Percentiles rank a stretch among this genome's conserved stretches.
These are phyloP conservation scores for Erysimum cheiri DNA, from an alignment of 441 rosid genomes.

Conservation along the genomic window DNA sequence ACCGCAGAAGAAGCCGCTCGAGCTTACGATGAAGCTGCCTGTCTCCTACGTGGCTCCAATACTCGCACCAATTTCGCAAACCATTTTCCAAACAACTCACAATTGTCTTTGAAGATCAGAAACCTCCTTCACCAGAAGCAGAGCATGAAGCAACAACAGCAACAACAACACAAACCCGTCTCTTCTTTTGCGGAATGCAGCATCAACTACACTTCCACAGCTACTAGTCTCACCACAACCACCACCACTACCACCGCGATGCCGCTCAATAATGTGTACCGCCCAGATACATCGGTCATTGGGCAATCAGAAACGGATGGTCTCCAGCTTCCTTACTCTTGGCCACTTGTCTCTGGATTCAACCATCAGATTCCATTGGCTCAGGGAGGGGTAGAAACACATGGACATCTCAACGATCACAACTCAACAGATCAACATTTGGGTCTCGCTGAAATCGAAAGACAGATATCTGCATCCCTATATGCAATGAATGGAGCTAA, in stretches of 20 bases:
- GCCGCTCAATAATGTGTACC: constrained; percentile 51
- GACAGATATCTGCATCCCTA: constrained; percentile 71
- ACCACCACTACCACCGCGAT: constrained; percentile 38
- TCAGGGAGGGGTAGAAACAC: constrained; percentile 46
- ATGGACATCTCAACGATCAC: constrained; percentile 24
- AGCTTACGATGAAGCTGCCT: constrained; percentile 92
- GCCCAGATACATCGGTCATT: constrained; percentile 52
- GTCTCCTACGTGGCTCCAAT: constrained; percentile 81
- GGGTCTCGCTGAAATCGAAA: constrained; percentile 53
- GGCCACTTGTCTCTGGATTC: constrained; percentile 53
- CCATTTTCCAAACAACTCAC: constrained; percentile 56
- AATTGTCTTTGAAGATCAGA: constrained; percentile 69
- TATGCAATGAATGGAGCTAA: constrained; percentile 66
- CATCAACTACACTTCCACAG: constrained; percentile 33
- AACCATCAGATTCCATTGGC: constrained; percentile 49
- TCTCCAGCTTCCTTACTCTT: constrained; percentile 50
- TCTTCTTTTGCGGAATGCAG: constrained; percentile 26
- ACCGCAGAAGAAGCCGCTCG: constrained; percentile 86
- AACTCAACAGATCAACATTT: constrained; percentile 37
- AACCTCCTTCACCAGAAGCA: constrained; percentile 70
- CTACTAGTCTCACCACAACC: constrained; percentile 45
- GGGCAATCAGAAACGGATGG: constrained; percentile 36
- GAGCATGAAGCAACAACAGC: constrained; percentile 50
- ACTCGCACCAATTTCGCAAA: constrained; percentile 77
- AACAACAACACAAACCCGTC: constrained; percentile 31